Conservation (phyloP, 2,329 filamentous ascomycete species). For the Chaetomium strumarium region DNA sequence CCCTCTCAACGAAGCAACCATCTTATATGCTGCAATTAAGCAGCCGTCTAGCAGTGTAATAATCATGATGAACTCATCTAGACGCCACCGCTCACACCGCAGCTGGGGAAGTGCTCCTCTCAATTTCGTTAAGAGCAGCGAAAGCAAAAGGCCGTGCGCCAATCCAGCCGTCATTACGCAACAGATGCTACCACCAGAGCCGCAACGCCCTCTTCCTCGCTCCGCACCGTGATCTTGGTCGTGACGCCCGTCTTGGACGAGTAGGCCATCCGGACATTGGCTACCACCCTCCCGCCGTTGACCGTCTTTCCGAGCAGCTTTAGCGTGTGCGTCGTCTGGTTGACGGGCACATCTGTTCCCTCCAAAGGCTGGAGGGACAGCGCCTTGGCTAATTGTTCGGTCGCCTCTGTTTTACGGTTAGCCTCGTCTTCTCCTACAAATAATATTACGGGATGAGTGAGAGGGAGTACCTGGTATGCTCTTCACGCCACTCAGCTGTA, state of each 20-base stretch:
- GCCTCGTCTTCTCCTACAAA: not conserved
- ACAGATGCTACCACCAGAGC: constrained; percentile 78
- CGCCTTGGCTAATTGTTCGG: constrained; percentile 79
- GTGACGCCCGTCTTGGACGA: constrained; percentile 90
- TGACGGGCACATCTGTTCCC: constrained; percentile 85
- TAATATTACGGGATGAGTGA: not conserved
- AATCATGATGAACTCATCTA: no score
- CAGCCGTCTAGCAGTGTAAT: no score
- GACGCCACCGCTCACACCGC: constrained; percentile 3
- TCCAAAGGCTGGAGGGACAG: constrained; percentile 91
- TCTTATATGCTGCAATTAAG: no score
- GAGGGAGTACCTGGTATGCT: constrained; percentile 73
- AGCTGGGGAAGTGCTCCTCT: constrained; percentile 11
- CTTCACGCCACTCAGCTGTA: constrained; percentile 82
- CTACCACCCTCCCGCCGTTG: constrained; percentile 80
- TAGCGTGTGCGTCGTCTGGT: constrained; percentile 84
- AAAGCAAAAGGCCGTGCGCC: constrained; percentile 22
- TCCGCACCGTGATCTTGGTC: constrained; percentile 87
- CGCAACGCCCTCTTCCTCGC: constrained; percentile 89
- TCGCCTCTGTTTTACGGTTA: constrained; percentile 60
- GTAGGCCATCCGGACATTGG: constrained; percentile 86
- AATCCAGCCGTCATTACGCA: constrained; percentile 47
- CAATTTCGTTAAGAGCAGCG: constrained; percentile 14
- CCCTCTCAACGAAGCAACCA: no score
- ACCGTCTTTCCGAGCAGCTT: constrained; percentile 96